Evolutionary conservation across 2,329 filamentous ascomycete genomes (phyloP).

Genomic region (Colletotrichum abscissum): DNA sequence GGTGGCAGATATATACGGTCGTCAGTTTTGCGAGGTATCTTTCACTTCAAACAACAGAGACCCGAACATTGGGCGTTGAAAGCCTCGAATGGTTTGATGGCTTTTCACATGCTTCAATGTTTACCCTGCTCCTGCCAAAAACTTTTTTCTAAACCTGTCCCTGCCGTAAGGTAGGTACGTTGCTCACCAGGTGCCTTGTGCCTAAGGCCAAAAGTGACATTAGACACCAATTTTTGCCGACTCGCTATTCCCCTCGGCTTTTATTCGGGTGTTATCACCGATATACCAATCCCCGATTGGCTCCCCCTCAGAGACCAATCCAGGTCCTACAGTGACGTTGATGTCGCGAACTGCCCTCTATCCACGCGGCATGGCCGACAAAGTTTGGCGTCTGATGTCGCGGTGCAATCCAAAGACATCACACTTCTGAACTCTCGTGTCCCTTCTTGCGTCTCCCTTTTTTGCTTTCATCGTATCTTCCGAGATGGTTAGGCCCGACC

Average conservation of each 20-base stretch:
- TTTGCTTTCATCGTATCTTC: no score
- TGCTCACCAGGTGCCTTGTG: background rate
- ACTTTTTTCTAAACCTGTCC: background rate
- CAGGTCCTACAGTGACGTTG: background rate
- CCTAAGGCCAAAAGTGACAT: background rate
- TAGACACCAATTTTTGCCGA: background rate
- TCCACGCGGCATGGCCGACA: background rate
- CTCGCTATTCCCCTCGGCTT: background rate
- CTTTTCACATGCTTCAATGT: background rate
- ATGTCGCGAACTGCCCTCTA: background rate
- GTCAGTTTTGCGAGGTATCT: no score
- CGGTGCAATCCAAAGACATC: background rate
- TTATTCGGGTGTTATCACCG: constrained; percentile 5
- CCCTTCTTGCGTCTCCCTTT: background rate
- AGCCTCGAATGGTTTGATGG: background rate
- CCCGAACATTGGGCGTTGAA: background rate
- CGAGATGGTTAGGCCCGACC: background rate
- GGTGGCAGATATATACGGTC: background rate
- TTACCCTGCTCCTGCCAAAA: background rate
- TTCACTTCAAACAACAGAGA: background rate
- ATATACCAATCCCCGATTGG: constrained; percentile 13
- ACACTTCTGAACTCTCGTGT: background rate
- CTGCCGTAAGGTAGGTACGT: background rate
- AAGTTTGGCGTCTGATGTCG: background rate
- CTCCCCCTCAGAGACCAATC: background rate